Conservation (phyloP, 176 grass and related monocot species). For the Juncus effusus region DNA sequence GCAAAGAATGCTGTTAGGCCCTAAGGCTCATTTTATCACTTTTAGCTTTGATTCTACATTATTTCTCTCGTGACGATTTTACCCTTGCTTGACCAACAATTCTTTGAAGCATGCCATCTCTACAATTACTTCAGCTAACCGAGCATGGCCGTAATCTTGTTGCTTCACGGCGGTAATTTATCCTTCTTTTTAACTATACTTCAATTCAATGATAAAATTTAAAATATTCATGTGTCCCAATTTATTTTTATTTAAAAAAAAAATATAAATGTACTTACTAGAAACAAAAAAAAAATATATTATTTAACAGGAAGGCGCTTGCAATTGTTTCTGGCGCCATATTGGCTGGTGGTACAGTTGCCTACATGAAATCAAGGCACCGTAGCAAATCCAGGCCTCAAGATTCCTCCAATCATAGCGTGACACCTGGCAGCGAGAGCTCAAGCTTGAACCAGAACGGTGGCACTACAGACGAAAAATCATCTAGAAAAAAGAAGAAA, state of each 20-base stretch:
- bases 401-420: constrained; percentile 17
- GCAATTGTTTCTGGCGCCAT: constrained; percentile 71
- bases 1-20: constrained; percentile 1
- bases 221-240: neutral
- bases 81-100: constrained; percentile 11
- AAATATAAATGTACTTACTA: no score
- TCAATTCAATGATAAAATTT: neutral
- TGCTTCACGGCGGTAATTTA: constrained; percentile 53
- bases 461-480: constrained; percentile 21
- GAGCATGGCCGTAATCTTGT: constrained; percentile 67
- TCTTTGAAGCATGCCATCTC: constrained; percentile 64
- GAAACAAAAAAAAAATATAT: constrained; percentile 13
- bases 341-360: constrained; percentile 73
- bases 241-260: neutral
- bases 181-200: neutral
- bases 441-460: constrained; percentile 34
- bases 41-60: constrained; percentile 11
- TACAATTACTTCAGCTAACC: constrained; percentile 76
- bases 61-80: constrained; percentile 4
- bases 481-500: constrained; percentile 36
- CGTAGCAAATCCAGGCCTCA: constrained; percentile 9
- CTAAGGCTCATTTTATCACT: neutral
- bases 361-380: constrained; percentile 52
- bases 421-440: constrained; percentile 24
- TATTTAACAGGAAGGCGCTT: constrained; percentile 53